Evolutionary conservation across 139 green algal species (phyloP).

Genomic region (Auxenochlorella pyrenoidosa): DNA sequence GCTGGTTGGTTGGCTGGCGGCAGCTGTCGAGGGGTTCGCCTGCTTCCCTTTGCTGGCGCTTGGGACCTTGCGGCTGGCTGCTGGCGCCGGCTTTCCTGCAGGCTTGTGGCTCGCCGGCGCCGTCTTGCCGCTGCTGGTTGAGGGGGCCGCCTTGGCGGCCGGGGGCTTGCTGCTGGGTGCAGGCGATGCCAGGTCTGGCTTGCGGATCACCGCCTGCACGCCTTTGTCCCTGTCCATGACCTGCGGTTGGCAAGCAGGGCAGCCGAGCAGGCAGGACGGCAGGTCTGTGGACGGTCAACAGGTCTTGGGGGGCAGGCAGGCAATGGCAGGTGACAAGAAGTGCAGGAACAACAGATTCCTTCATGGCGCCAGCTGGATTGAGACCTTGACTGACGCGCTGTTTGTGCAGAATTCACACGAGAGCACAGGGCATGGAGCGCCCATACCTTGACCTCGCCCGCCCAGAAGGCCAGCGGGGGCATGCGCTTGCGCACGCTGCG

Average conservation of each 20-base stretch:
- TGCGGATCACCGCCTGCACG: neutral
- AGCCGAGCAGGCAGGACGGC: too few species aligned
- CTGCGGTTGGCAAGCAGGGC: neutral
- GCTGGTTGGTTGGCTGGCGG: neutral
- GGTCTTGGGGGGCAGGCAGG: too few species aligned
- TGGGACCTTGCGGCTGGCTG: neutral
- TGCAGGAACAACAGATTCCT: too few species aligned
- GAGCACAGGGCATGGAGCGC: too few species aligned
- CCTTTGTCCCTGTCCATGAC: neutral
- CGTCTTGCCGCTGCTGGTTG: neutral
- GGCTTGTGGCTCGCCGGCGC: neutral
- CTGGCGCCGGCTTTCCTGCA: neutral
- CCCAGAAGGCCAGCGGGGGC: constrained; percentile 31
- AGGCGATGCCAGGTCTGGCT: neutral
- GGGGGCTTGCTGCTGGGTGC: neutral
- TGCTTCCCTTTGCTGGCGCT: neutral
- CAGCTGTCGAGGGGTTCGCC: neutral
- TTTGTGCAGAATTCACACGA: too few species aligned
- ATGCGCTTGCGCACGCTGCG: constrained; percentile 24
- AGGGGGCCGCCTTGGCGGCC: neutral
- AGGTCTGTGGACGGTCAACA: too few species aligned
- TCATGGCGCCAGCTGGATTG: too few species aligned
- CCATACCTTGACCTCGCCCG: constrained; percentile 1
- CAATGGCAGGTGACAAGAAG: too few species aligned
- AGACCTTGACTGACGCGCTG: too few species aligned